Base-by-base conservation (phyloP, 2,329 filamentous ascomycete genomes). In the Epichloe coenophiala region DNA sequence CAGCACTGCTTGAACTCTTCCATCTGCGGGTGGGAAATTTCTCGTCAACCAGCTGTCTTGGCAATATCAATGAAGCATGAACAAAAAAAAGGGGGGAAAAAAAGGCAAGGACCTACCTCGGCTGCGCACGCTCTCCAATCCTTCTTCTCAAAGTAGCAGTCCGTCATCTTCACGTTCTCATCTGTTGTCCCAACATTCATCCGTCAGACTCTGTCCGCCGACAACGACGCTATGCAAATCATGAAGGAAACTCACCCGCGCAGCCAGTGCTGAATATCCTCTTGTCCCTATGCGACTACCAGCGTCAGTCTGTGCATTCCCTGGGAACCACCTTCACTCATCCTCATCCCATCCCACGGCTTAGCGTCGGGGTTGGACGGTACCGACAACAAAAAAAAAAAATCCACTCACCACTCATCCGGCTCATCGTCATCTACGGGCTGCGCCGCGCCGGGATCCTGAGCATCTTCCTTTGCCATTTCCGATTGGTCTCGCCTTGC, bases 231-330 rank as follows among this genome's bases (percentile, higher is more conserved):
- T 5, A 2, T 31, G 35, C 43, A 39, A 45, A 40, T n/a, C 8
- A 33, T 13, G 17, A 11, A 13, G 12, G 15, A 13, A 21, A 39
- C 71, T 63, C 71, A 95, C 91, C 83, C 68, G 89, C 80, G 63
- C 91, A 97, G 52, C 91, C 93, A 3, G 91, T 97, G 73, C 88
- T 95, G 73, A 88, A 95, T 68, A 97, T 97, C 64, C 93, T 79
- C 77, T 95, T 91, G 73, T 97, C 90, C 91, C 91, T 97, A 64
- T 53, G 59, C 52, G 35, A 46, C 37, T 49, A 51, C 45, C 45
- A 53, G 49, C 51, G 52, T 45, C 46, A 38, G 46, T 44, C 36
- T n/a, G 31, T 31, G 31, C 8, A 11, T 31, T 11, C 3, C 31
- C 31, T 7, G 23, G 23, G 23, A 27, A 11, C 27, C 27, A 11